These are phyloP conservation scores for Nasturtium officinale DNA, from an alignment of 345 rosid genomes.

Conservation along the genomic window DNA sequence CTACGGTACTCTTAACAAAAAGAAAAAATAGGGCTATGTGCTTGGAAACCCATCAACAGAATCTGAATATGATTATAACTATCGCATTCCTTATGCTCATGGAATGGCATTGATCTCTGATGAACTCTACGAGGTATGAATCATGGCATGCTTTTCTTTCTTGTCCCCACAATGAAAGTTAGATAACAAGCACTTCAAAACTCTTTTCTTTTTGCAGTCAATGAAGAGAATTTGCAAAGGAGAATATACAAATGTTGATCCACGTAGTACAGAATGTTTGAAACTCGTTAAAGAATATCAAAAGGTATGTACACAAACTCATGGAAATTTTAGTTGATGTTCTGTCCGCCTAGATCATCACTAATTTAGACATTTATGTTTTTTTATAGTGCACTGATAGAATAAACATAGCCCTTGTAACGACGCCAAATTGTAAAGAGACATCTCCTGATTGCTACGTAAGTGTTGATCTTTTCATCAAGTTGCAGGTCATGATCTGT, in stretches of 20 bases:
- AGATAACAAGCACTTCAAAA: neutral
- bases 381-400: conserved; percentile 7
- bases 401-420: neutral
- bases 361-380: conserved; percentile 3
- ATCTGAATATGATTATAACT: conserved; percentile 37
- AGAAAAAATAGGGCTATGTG: conserved; percentile 58
- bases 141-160: neutral
- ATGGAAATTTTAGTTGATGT: conserved; percentile 12
- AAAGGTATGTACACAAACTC: conserved; percentile 46
- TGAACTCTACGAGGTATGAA: conserved; percentile 55
- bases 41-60: conserved; percentile 62
- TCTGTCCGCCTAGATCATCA: neutral
- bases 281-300: conserved; percentile 26
- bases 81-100: conserved; percentile 51
- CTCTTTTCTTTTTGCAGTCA: conserved; percentile 16
- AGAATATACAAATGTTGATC: conserved; percentile 25
- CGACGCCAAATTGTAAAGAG: conserved; percentile 7
- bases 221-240: conserved; percentile 37
- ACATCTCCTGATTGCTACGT: conserved; percentile 29
- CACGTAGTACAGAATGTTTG: conserved; percentile 28
- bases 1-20: neutral
- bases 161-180: conserved; percentile 6
- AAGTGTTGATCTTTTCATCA: too few relatives aligned
- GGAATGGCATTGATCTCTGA: conserved; percentile 61
- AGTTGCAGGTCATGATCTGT: too few relatives aligned